phyloP scores from a whole-genome alignment of 1,284 basidiomycete genomes.

The Trichosporon coremiiforme region DNA sequence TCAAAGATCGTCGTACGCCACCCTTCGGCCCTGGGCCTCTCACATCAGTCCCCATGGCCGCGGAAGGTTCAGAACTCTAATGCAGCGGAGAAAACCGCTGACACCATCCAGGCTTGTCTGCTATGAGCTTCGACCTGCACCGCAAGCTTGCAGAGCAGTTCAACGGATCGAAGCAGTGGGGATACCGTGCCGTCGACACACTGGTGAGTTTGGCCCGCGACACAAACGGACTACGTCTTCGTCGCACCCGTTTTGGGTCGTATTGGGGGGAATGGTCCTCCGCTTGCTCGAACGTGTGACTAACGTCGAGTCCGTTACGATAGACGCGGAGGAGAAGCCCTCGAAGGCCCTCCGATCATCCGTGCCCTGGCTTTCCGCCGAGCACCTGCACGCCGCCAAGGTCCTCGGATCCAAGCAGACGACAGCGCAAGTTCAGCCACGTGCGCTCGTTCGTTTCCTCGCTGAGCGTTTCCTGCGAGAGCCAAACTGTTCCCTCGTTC shows the following conservation, averaged over 20 bases:
- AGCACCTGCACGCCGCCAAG: constrained; percentile 33
- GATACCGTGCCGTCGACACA: constrained; percentile 70
- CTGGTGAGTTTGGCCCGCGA: constrained; percentile 39
- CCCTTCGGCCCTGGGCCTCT: background rate
- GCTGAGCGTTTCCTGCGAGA: constrained; percentile 58
- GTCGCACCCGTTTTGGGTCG: background rate
- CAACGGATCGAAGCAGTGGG: constrained; percentile 74
- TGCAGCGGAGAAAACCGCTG: constrained; percentile 5
- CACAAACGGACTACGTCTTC: background rate
- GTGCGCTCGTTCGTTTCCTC: constrained; percentile 72
- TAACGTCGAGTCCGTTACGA: constrained; percentile 44
- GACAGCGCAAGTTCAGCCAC: constrained; percentile 53
- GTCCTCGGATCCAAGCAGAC: constrained; percentile 45
- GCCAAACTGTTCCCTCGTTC: constrained; percentile 42
- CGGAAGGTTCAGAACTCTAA: background rate
- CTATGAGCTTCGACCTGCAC: constrained; percentile 78
- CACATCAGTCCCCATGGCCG: background rate
- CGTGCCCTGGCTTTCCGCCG: constrained; percentile 49
- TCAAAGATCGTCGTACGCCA: constrained; percentile 1
- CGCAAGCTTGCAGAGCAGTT: constrained; percentile 73
- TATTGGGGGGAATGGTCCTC: background rate
- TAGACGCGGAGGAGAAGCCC: constrained; percentile 42
- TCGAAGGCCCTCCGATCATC: constrained; percentile 42
- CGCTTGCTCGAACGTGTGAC: background rate
- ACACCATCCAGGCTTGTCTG: constrained; percentile 61